phyloP scores from a whole-genome alignment of 139 green algal species.

The Astrephomene gubernaculifera region DNA sequence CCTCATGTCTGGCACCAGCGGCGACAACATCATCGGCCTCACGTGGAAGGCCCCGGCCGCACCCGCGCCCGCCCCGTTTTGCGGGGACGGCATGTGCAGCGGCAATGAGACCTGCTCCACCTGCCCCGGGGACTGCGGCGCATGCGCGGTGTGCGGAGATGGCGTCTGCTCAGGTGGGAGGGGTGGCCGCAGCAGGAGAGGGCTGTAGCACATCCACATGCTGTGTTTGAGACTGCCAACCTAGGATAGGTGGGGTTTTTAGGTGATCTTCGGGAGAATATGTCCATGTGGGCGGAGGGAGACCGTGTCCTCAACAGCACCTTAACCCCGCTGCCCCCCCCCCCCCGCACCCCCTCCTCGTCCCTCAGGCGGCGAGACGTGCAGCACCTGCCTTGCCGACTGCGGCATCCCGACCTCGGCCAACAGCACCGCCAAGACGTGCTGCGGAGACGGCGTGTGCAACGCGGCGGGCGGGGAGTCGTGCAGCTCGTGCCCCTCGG shows the following conservation, averaged over 20 bases:
- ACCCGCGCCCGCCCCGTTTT: background rate
- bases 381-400: constrained; percentile 4
- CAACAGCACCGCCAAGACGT: background rate
- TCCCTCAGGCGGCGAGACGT: constrained; percentile 14
- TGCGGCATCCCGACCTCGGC: background rate
- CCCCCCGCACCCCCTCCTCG: background rate
- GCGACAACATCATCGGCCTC: constrained; percentile 4
- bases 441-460: constrained; percentile 31
- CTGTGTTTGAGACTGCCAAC: background rate
- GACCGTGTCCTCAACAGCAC: background rate
- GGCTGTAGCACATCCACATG: background rate
- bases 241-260: background rate
- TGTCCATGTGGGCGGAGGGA: background rate
- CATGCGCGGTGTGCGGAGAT: background rate
- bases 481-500: background rate
- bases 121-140: background rate
- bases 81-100: background rate
- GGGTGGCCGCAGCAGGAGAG: background rate
- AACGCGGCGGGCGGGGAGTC: background rate
- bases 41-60: background rate
- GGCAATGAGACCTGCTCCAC: constrained; percentile 6
- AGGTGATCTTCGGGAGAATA: background rate
- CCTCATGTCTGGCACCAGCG: background rate
- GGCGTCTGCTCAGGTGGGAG: constrained; percentile 6
- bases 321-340: background rate